Base-by-base conservation (phyloP, 192 early-diverging fungal genomes). In the Coemansia sp. region DNA sequence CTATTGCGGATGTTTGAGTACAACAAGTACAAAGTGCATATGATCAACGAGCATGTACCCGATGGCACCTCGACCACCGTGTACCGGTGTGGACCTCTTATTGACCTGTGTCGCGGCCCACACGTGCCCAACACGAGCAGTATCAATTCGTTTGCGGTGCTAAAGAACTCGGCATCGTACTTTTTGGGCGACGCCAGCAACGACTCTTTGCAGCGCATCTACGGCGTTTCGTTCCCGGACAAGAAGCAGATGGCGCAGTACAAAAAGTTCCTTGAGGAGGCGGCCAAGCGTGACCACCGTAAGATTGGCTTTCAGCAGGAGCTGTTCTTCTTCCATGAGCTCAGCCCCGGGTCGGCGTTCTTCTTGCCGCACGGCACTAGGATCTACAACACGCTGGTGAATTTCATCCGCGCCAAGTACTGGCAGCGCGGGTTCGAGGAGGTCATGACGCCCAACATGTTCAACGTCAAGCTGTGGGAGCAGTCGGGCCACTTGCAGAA, bases 181-280 rank as follows among this genome's bases (percentile, higher is more conserved):
- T 99, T 98, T 81, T 86, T 99, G 76, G 98, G 95, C 70, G 93
- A 98, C 75, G 89, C 96, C 65, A 95, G 93, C 68, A 98, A 98
- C 85, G 98, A 98, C 76, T 96, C 97, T 49, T 89, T 99, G 60
- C 98, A 99, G 86, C 95, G 98, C 76, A 87, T 99, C 63, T 98
- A 99, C 84, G 98, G 98, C 65, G 94, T 99, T 64, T 97, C 97
- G 64, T 99, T 99, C 92, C 98, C 98, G 15, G 98, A 99, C 75
- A 91, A 89, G 76, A 98, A 99, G 91, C 90, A 93, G 83, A 91
- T 99, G 94, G 92, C 92, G 64, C 92, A 97, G 85, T 92, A 96
- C 82, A 94, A 95, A 79, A 87, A 93, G 75, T 98, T 99, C 80
- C 76, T 99, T 79, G 96, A 93, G 71, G 97, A 98, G 83, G 97